These are phyloP conservation scores for Trametes elegans DNA, from an alignment of 768 basidiomycete species.

Conservation along the genomic window DNA sequence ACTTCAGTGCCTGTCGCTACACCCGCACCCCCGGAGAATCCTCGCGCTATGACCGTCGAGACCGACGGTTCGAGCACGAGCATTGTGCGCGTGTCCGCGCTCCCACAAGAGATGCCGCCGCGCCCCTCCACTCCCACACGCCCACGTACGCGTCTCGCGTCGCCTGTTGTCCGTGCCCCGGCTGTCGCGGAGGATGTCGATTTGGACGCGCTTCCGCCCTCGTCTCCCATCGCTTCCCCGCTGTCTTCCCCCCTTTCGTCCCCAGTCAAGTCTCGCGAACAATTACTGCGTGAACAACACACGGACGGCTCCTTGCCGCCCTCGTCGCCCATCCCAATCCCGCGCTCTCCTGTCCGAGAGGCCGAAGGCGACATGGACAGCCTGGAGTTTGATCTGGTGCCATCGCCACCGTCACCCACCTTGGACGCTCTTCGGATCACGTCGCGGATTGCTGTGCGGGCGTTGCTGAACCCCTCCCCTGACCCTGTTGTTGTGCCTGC, in stretches of 20 bases:
- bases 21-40: background rate
- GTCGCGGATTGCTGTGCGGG: slow-evolving; percentile 14
- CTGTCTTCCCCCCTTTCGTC: slow-evolving; percentile 13
- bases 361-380: background rate
- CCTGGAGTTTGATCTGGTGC: slow-evolving; percentile 1
- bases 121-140: slow-evolving; percentile 7
- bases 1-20: background rate
- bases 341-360: background rate
- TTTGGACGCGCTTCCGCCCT: slow-evolving; percentile 8
- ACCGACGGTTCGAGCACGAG: background rate
- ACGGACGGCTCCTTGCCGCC: background rate
- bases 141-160: slow-evolving; percentile 5
- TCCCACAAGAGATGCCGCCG: background rate
- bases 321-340: slow-evolving; percentile 12
- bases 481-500: background rate
- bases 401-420: slow-evolving; percentile 15
- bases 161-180: background rate
- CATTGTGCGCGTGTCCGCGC: background rate
- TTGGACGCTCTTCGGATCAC: slow-evolving; percentile 13
- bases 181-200: background rate
- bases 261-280: background rate
- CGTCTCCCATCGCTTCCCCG: slow-evolving; percentile 8
- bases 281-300: background rate
- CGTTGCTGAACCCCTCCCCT: slow-evolving; percentile 17
- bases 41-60: background rate